These are phyloP conservation scores for Aurinia saxatilis DNA, from an alignment of 345 rosid genomes.

Conservation along the genomic window DNA sequence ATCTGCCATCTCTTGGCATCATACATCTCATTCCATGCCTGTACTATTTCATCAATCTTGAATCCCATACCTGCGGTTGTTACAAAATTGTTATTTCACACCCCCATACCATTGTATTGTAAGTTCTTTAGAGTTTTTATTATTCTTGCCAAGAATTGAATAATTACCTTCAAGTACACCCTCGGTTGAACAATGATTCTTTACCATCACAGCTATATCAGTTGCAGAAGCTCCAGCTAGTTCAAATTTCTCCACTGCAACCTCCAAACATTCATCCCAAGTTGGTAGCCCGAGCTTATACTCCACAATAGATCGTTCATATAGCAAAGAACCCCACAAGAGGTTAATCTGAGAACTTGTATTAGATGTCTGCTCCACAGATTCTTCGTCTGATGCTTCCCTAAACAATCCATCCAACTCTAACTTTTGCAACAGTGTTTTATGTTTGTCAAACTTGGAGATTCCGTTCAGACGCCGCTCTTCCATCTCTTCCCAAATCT, in stretches of 20 bases:
- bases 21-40: slow-evolving; percentile 99
- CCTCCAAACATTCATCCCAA: slow-evolving; percentile 99
- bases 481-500: slow-evolving; percentile 94
- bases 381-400: slow-evolving; percentile 66
- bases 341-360: slow-evolving; percentile 90
- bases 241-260: slow-evolving; percentile 95
- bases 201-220: slow-evolving; percentile 94
- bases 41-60: slow-evolving; percentile 93
- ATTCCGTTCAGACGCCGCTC: slow-evolving; percentile 85
- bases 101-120: neutral
- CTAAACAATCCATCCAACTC: slow-evolving; percentile 54
- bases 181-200: slow-evolving; percentile 91
- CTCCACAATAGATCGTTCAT: slow-evolving; percentile 93
- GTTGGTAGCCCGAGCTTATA: slow-evolving; percentile 80
- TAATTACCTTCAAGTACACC: slow-evolving; percentile 75
- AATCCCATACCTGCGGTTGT: slow-evolving; percentile 64
- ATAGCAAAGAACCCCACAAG: slow-evolving; percentile 90
- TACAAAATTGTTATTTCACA: slow-evolving; percentile 7
- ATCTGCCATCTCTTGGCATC: slow-evolving; percentile 96
- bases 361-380: slow-evolving; percentile 68
- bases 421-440: slow-evolving; percentile 54
- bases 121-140: neutral
- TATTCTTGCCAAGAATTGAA: neutral
- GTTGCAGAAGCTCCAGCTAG: slow-evolving; percentile 97
- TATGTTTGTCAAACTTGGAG: slow-evolving; percentile 65